Evolutionary conservation across 805 yeast species (phyloP).

Genomic region (Lachancea thermotolerans): DNA sequence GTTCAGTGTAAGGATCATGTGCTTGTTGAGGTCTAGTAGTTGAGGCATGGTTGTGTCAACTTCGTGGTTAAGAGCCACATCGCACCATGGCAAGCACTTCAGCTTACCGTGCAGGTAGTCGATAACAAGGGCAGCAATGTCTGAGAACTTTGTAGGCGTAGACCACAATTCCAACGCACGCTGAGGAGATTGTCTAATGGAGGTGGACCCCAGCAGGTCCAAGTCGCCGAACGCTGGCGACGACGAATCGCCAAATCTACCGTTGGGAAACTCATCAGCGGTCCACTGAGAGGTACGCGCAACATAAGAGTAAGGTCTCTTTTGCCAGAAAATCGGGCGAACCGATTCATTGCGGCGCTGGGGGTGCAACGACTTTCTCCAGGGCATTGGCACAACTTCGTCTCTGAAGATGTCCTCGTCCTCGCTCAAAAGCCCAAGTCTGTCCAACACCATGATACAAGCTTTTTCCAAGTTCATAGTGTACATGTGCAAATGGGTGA

Average conservation of each 20-base stretch:
- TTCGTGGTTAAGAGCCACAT: slow-evolving; percentile 78
- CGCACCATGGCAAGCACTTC: slow-evolving; percentile 87
- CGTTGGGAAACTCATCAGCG: slow-evolving; percentile 94
- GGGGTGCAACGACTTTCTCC: slow-evolving; percentile 86
- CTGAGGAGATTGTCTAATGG: slow-evolving; percentile 76
- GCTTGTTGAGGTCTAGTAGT: slow-evolving; percentile 55
- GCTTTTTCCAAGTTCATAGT: slow-evolving; percentile 96
- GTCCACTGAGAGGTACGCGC: slow-evolving; percentile 80
- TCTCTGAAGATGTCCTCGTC: slow-evolving; percentile 33
- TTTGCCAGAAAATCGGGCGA: slow-evolving; percentile 94
- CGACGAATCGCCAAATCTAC: slow-evolving; percentile 96
- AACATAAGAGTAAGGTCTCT: slow-evolving; percentile 83
- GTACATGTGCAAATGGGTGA: slow-evolving; percentile 88
- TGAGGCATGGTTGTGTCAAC: slow-evolving; percentile 53
- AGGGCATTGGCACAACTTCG: slow-evolving; percentile 48
- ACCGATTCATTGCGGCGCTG: slow-evolving; percentile 73
- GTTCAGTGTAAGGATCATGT: slow-evolving; percentile 75
- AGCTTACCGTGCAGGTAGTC: slow-evolving; percentile 67
- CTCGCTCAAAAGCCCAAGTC: slow-evolving; percentile 46
- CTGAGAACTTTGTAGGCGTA: slow-evolving; percentile 52
- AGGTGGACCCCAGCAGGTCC: slow-evolving; percentile 70
- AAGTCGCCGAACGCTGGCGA: slow-evolving; percentile 96
- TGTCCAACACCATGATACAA: slow-evolving; percentile 79
- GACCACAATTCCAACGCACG: slow-evolving; percentile 89
- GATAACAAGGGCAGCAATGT: slow-evolving; percentile 57